Evolutionary conservation across 2,329 filamentous ascomycete species (phyloP).

Genomic region (Pestalotiopsis sp.): DNA sequence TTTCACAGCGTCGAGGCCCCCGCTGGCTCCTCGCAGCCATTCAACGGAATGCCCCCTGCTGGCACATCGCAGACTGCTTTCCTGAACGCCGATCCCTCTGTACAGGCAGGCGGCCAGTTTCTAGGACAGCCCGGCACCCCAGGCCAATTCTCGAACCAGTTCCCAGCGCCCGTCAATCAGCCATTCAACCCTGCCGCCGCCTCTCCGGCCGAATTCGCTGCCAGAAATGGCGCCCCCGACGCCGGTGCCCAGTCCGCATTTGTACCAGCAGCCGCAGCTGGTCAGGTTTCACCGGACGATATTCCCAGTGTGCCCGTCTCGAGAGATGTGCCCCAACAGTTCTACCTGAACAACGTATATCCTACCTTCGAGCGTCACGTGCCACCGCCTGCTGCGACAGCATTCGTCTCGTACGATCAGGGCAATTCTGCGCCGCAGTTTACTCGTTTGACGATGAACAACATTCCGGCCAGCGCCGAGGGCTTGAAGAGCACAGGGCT

Average conservation of each 20-base stretch:
- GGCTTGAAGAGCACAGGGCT: constrained; percentile 79
- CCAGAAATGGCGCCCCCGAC: constrained; percentile 39
- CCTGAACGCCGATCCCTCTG: constrained; percentile 56
- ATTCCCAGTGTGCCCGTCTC: constrained; percentile 88
- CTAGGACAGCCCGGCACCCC: constrained; percentile 47
- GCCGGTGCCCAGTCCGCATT: constrained; percentile 44
- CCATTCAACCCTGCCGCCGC: constrained; percentile 50
- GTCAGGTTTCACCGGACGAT: constrained; percentile 85
- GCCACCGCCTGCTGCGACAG: constrained; percentile 83
- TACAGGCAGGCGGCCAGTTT: constrained; percentile 48
- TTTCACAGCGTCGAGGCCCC: constrained; percentile 83
- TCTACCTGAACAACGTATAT: constrained; percentile 87
- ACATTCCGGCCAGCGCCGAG: constrained; percentile 82
- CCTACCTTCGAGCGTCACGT: constrained; percentile 94
- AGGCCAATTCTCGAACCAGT: constrained; percentile 59
- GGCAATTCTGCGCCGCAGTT: constrained; percentile 96
- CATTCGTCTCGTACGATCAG: constrained; percentile 93
- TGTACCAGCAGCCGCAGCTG: constrained; percentile 66
- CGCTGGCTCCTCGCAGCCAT: constrained; percentile 66
- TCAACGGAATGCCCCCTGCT: constrained; percentile 67
- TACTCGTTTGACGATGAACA: constrained; percentile 88
- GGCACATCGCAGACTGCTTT: constrained; percentile 59
- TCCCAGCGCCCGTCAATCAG: constrained; percentile 60
- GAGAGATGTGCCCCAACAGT: constrained; percentile 78
- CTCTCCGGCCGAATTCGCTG: constrained; percentile 48